Evolutionary conservation across 2,329 filamentous ascomycete genomes (phyloP), one percentile per base, ranked within the genome.

Genomic region (Pochonia chlamydosporia): DNA sequence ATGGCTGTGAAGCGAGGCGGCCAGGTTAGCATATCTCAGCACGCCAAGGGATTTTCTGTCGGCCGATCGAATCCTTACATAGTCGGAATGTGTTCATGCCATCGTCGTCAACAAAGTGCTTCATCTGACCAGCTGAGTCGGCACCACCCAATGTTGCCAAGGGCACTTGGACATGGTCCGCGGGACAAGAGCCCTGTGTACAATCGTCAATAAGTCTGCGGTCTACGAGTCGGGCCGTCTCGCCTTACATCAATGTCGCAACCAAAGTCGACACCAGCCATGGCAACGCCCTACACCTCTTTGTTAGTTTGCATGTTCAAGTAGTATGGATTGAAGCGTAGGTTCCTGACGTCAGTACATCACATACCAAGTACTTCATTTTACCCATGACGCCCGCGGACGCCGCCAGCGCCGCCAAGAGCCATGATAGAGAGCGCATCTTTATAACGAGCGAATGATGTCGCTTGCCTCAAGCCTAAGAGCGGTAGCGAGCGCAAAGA

Each of bases 21-120:
- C 5, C 18, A 5, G 11, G 18, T 21, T 8, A 2, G 7, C 39
- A 5, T 20, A n/a, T n/a, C n/a, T n/a, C n/a, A n/a, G n/a, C n/a
- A n/a, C n/a, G n/a, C n/a, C n/a, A n/a, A n/a, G n/a, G n/a, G n/a
- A n/a, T n/a, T n/a, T n/a, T n/a, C n/a, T n/a, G n/a, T n/a, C n/a
- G n/a, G n/a, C n/a, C n/a, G n/a, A n/a, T n/a, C n/a, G n/a, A n/a
- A n/a, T n/a, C n/a, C 65, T 62, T 50, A 63, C 63, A 77, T 8
- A 84, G 66, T 18, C 71, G 64, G 62, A 81, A 81, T 30, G 76
- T 70, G 56, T 82, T 82, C 44, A 81, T 67, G 46, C 66, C 66
- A 51, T 73, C 66, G 47, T 77, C 66, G 11, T 69, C 63, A 39
- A 72, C 67, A 54, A 81, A 82, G 54, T 82, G 77, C 36, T 73